Evolutionary conservation across 2,329 filamentous ascomycete genomes (phyloP).

Genomic region (Alternaria conjuncta): DNA sequence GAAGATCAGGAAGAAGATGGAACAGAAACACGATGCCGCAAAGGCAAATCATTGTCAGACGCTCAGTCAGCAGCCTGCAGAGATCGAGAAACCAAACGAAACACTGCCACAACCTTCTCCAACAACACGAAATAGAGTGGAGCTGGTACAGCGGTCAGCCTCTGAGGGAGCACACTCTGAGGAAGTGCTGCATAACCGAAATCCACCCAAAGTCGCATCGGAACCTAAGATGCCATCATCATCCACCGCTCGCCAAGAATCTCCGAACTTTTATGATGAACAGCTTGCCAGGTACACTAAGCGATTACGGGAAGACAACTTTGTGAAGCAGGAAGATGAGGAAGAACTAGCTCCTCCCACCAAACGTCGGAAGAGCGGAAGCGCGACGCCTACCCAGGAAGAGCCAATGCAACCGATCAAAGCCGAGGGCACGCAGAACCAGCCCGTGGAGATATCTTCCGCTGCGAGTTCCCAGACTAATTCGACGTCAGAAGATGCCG

Average conservation of each 20-base stretch:
- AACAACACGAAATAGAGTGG: not conserved
- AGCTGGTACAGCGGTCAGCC: not conserved
- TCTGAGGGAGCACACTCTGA: constrained; percentile 20
- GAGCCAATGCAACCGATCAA: not conserved
- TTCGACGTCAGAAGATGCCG: not conserved
- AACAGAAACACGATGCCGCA: constrained; percentile 9
- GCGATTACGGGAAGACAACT: constrained; percentile 21
- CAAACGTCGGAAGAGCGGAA: constrained; percentile 26
- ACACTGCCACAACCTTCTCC: not conserved
- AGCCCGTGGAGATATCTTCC: constrained; percentile 34
- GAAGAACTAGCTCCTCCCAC: constrained; percentile 6
- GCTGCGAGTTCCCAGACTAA: constrained; percentile 13
- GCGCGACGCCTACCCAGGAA: constrained; percentile 7
- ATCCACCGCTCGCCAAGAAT: constrained; percentile 30
- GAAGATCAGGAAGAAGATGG: constrained; percentile 26
- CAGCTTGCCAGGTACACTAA: constrained; percentile 29
- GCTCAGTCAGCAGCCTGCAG: constrained; percentile 12
- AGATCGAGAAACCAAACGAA: constrained; percentile 4
- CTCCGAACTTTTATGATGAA: constrained; percentile 31
- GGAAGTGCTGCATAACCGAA: constrained; percentile 9
- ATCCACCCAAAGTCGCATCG: constrained; percentile 1
- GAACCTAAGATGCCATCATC: constrained; percentile 23
- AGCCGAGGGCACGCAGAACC: constrained; percentile 13
- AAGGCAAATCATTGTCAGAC: constrained; percentile 10
- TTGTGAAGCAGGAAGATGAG: constrained; percentile 4